Evolutionary conservation across 805 yeast species (phyloP).

Genomic region (Danielia reshetovae): DNA sequence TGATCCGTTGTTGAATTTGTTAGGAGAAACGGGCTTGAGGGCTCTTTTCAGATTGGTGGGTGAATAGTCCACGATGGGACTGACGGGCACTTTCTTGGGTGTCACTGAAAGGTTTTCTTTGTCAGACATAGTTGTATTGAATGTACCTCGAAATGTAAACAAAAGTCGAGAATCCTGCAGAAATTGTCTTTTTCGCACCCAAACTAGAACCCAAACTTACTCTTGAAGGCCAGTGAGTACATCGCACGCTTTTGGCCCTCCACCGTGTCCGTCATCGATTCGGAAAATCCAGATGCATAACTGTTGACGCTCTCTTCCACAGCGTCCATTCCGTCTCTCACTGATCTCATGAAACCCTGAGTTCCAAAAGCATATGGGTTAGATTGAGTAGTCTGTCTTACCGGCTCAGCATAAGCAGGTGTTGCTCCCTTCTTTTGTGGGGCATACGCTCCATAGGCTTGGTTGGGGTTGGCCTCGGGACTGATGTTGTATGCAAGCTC

Average conservation of each 20-base stretch:
- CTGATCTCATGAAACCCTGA: constrained; percentile 36
- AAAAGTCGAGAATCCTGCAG: no score
- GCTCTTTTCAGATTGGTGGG: constrained; percentile 4
- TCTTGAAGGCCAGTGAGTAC: constrained; percentile 48
- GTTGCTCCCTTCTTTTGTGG: constrained; percentile 4
- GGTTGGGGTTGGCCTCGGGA: constrained; percentile 40
- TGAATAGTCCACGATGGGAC: neutral
- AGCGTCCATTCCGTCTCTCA: constrained; percentile 50
- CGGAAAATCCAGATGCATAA: constrained; percentile 53
- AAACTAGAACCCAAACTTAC: constrained; percentile 50
- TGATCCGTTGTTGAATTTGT: constrained; percentile 13
- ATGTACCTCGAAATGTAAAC: no score
- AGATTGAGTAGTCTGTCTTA: constrained; percentile 9
- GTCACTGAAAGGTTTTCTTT: neutral
- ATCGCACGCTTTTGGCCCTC: constrained; percentile 48
- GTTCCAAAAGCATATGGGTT: constrained; percentile 37
- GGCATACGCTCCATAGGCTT: constrained; percentile 25
- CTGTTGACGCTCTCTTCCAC: constrained; percentile 54
- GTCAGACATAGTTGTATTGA: neutral
- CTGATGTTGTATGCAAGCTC: constrained; percentile 45
- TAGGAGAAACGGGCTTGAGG: constrained; percentile 26
- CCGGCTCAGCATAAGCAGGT: constrained; percentile 45
- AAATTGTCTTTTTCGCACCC: neutral
- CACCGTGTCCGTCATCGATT: constrained; percentile 48
- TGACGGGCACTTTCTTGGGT: neutral